A percentile compares a stretch with the other conserved stretches of the same genome.
Conservation (phyloP, 306 rosid genomes). For the Glycine soja region DNA sequence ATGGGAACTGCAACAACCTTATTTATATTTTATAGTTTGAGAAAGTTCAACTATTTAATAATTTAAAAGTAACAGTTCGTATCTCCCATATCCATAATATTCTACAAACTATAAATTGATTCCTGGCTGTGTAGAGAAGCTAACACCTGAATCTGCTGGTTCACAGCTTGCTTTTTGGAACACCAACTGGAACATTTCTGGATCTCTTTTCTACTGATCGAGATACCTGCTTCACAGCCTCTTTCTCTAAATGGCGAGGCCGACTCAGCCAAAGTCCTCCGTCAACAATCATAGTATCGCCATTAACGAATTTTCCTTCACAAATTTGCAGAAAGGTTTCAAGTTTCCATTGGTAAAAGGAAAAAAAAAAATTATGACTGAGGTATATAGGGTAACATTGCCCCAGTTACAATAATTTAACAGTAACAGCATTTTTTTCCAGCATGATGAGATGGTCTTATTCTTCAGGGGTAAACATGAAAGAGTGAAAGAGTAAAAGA, state of each 20-base stretch:
- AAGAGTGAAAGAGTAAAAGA: background rate
- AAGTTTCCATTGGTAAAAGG: background rate
- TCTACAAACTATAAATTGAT: background rate
- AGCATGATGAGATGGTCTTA: background rate
- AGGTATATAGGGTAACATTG: background rate
- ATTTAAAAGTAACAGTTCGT: conserved; percentile 22
- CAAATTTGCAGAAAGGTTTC: conserved; percentile 37
- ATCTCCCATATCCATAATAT: background rate
- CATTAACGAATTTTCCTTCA: conserved; percentile 87
- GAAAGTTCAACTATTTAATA: conserved; percentile 10
- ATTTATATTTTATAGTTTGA: background rate
- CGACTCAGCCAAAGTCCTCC: conserved; percentile 95
- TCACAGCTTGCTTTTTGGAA: conserved; percentile 85
- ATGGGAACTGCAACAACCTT: background rate
- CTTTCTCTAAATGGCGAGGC: conserved; percentile 81
- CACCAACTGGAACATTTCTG: conserved; percentile 63
- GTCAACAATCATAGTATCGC: conserved; percentile 69
- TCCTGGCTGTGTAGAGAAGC: background rate
- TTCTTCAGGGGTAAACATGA: background rate
- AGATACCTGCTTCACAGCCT: conserved; percentile 78
- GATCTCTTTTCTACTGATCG: conserved; percentile 86
- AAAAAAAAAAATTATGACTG: background rate
- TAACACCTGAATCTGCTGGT: conserved; percentile 10
- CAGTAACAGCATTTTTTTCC: background rate
- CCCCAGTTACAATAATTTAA: background rate